Evolutionary conservation across 768 basidiomycete species (phyloP).

Genomic region (Lactarius pseudohatsudake): DNA sequence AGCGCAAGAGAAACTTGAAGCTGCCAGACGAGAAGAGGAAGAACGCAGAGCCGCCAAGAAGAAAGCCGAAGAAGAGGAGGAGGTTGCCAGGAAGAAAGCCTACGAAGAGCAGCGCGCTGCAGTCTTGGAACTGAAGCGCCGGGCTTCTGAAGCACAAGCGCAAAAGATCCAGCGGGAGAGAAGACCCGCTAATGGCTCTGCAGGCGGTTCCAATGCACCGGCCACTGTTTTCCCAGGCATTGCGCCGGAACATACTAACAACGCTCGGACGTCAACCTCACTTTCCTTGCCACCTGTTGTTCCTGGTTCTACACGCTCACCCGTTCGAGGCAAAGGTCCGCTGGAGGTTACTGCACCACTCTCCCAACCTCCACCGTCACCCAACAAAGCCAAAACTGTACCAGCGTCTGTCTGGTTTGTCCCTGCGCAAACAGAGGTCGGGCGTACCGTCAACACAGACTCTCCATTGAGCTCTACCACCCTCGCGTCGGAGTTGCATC

Average conservation of each 20-base stretch:
- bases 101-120: conserved; percentile 19
- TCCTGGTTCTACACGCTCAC: not conserved
- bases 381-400: not conserved
- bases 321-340: not conserved
- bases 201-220: not conserved
- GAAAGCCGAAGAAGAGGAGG: conserved; percentile 10
- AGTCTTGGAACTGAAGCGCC: conserved; percentile 13
- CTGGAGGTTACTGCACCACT: not conserved
- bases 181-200: not conserved
- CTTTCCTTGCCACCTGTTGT: not conserved
- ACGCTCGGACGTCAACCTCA: not conserved
- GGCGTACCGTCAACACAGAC: conserved; percentile 25
- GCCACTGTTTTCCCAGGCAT: not conserved
- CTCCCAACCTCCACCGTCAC: not conserved
- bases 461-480: conserved; percentile 24
- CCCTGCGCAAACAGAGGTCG: conserved; percentile 23
- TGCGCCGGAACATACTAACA: not conserved
- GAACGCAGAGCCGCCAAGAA: conserved; percentile 10
- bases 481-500: conserved; percentile 24
- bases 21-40: conserved; percentile 14
- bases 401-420: conserved; percentile 11
- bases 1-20: conserved; percentile 14
- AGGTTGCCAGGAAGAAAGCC: conserved; percentile 3
- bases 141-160: not conserved
- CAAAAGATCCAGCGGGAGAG: conserved; percentile 20